Evolutionary conservation across 2,329 filamentous ascomycete genomes (phyloP).

Genomic region (Talaromyces sp.): DNA sequence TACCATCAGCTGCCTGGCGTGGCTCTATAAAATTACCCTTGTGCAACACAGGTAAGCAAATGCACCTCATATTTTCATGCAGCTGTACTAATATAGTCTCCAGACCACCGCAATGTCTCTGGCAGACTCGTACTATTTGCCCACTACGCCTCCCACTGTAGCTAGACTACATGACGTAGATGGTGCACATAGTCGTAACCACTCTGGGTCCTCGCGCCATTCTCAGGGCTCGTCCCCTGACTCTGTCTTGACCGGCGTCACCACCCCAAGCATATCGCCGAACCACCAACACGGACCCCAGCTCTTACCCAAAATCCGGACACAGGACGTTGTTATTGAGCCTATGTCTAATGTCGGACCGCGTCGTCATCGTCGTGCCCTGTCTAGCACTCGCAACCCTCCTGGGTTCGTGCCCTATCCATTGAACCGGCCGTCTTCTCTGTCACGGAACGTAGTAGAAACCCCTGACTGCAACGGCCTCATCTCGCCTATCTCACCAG

Average conservation of each 20-base stretch:
- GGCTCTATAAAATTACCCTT: not conserved
- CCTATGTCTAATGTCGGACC: slow-evolving; percentile 45
- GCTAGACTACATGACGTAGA: slow-evolving; percentile 27
- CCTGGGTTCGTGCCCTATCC: slow-evolving; percentile 49
- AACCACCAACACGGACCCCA: slow-evolving; percentile 69
- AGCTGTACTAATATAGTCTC: not conserved
- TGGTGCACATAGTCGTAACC: slow-evolving; percentile 53
- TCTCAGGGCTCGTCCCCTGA: slow-evolving; percentile 65
- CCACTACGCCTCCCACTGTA: slow-evolving; percentile 38
- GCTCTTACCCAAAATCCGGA: slow-evolving; percentile 77
- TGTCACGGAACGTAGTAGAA: slow-evolving; percentile 43
- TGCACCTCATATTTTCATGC: not conserved
- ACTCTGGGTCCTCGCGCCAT: slow-evolving; percentile 61
- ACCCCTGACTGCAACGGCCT: slow-evolving; percentile 35
- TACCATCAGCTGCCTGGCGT: not conserved
- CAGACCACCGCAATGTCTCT: slow-evolving; percentile 28
- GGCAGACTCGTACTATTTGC: slow-evolving; percentile 38
- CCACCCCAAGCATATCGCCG: slow-evolving; percentile 64
- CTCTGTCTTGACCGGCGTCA: slow-evolving; percentile 62
- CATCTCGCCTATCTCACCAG: slow-evolving; percentile 41
- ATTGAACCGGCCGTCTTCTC: slow-evolving; percentile 33
- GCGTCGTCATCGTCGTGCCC: slow-evolving; percentile 53
- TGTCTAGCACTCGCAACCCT: slow-evolving; percentile 49
- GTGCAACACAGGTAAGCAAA: not conserved
- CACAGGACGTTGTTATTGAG: slow-evolving; percentile 73